A percentile compares a stretch with the other conserved stretches of the same genome.
Evolutionary conservation across 495 filamentous ascomycete genomes (phyloP).

Genomic region (Penicillium egyptiacum): DNA sequence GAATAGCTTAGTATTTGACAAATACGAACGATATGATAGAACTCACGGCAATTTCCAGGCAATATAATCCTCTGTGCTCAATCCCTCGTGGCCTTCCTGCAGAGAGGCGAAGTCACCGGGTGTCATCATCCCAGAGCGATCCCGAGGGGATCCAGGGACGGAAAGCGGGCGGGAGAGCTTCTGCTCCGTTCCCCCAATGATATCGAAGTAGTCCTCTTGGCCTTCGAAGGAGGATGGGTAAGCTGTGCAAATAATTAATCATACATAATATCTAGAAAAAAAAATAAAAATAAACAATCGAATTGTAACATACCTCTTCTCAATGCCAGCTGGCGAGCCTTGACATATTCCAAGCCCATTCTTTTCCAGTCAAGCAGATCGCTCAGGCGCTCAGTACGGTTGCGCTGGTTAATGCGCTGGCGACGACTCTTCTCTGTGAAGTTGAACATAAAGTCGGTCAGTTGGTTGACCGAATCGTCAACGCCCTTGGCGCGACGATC

Average conservation of each 20-base stretch:
- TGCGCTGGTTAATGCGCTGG: slow-evolving; percentile 97
- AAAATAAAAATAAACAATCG: slow-evolving; percentile 3
- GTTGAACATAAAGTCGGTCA: slow-evolving; percentile 89
- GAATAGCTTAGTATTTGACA: slow-evolving; percentile 1
- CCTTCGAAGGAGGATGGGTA: slow-evolving; percentile 83
- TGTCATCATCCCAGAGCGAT: slow-evolving; percentile 96
- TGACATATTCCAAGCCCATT: slow-evolving; percentile 99
- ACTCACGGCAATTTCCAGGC: slow-evolving; percentile 98
- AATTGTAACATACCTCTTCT: slow-evolving; percentile 59
- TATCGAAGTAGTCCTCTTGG: slow-evolving; percentile 72
- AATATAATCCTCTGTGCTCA: slow-evolving; percentile 96
- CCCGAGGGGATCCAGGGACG: slow-evolving; percentile 86
- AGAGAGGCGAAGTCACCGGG: slow-evolving; percentile 95
- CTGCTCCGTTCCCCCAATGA: slow-evolving; percentile 84
- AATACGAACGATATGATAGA: neutral
- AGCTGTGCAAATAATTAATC: slow-evolving; percentile 45
- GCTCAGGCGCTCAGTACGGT: slow-evolving; percentile 93
- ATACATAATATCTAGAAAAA: slow-evolving; percentile 8
- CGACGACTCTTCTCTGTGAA: slow-evolving; percentile 92
- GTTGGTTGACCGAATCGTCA: slow-evolving; percentile 95
- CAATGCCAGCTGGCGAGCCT: slow-evolving; percentile 89
- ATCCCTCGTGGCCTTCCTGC: slow-evolving; percentile 88
- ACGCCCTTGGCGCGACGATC: slow-evolving; percentile 94
- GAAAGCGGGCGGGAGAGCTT: slow-evolving; percentile 94
- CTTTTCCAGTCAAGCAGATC: slow-evolving; percentile 98